These are phyloP conservation scores for rapeseed (Brassica napus) DNA, from an alignment of 345 rosid species.

Conservation along the genomic window DNA sequence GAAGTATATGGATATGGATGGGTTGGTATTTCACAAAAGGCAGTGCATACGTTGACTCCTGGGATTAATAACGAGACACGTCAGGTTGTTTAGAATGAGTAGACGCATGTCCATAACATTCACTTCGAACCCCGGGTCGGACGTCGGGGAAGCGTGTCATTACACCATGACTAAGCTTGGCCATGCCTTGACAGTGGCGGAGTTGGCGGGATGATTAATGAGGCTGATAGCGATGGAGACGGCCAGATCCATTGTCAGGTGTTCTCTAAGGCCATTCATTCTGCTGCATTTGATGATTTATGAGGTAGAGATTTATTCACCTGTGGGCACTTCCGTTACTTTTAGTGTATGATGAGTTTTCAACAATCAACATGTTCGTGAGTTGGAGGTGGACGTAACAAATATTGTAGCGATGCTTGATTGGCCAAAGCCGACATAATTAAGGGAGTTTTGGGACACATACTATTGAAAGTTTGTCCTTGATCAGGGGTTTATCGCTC, in stretches of 20 bases:
- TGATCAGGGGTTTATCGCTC: neutral
- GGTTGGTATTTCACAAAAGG: no score
- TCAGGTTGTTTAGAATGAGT: no score
- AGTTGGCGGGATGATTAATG: slow-evolving; percentile 91
- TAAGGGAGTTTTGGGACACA: neutral
- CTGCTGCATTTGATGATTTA: slow-evolving; percentile 84
- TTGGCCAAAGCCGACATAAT: neutral
- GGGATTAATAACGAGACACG: no score
- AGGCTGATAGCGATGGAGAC: slow-evolving; percentile 84
- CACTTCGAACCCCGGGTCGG: no score
- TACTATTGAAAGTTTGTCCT: neutral
- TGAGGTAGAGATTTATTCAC: slow-evolving; percentile 49
- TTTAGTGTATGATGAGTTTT: neutral
- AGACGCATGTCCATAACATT: no score
- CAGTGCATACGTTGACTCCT: no score
- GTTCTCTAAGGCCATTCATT: slow-evolving; percentile 68
- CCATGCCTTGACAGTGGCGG: slow-evolving; percentile 71
- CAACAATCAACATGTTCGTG: neutral
- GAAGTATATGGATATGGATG: no score
- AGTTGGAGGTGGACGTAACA: neutral
- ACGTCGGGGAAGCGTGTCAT: no score
- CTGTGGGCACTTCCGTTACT: neutral
- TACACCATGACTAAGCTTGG: slow-evolving; percentile 73
- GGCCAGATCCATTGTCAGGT: slow-evolving; percentile 77
- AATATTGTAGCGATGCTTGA: neutral